Conservation (phyloP, 2,329 filamentous ascomycete genomes). For the Colletotrichum viniferum region DNA sequence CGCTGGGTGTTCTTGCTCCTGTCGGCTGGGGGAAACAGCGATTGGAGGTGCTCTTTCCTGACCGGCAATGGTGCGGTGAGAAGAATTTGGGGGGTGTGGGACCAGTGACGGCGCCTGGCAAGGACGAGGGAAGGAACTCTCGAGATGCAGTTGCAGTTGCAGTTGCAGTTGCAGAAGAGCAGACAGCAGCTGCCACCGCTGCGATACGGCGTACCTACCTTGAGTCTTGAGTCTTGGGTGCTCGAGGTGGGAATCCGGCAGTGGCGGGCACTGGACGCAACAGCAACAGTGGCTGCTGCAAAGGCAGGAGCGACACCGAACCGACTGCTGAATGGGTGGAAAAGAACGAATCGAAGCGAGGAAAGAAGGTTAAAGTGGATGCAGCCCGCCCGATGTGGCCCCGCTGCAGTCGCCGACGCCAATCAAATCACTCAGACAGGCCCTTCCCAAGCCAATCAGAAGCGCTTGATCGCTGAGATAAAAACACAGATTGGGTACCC, state of each 20-base stretch:
- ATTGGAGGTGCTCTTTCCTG: neutral
- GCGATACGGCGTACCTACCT: neutral
- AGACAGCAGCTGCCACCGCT: neutral
- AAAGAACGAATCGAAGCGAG: constrained; percentile 13
- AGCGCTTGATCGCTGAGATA: neutral
- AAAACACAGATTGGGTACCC: neutral
- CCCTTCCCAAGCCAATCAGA: neutral
- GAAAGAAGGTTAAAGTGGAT: constrained; percentile 20
- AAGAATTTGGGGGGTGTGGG: constrained; percentile 7
- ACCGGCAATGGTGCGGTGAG: constrained; percentile 16
- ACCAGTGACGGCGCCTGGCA: neutral
- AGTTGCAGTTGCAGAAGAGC: neutral
- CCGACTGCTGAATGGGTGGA: neutral
- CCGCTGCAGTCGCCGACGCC: neutral
- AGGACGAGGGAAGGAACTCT: neutral
- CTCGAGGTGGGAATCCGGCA: neutral
- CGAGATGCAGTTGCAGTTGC: neutral
- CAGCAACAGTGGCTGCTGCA: neutral
- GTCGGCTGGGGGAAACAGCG: neutral
- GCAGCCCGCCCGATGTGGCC: neutral
- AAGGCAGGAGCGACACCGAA: neutral
- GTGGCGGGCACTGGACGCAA: neutral
- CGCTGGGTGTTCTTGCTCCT: neutral
- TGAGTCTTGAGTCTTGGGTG: neutral
- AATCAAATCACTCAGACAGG: neutral